These are phyloP conservation scores for Cinchona pubescens DNA, from an alignment of 257 asterid species.

Conservation along the genomic window DNA sequence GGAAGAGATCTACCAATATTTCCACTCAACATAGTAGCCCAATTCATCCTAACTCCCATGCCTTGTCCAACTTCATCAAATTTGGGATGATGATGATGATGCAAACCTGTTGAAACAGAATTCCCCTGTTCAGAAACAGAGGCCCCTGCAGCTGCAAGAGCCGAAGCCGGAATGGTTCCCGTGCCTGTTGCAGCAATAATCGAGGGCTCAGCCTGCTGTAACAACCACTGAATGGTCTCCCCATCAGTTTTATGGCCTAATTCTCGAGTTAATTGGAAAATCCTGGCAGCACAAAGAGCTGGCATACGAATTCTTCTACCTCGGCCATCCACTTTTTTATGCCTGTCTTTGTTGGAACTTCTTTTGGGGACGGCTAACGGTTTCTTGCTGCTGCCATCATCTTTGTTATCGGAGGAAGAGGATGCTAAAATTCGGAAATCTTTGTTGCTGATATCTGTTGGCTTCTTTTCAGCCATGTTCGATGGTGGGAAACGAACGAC, in stretches of 20 bases:
- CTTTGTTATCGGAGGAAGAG: constrained; percentile 16
- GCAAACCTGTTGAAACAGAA: constrained; percentile 31
- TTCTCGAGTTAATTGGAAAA: constrained; percentile 61
- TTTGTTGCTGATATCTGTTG: constrained; percentile 36
- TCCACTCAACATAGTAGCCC: constrained; percentile 27
- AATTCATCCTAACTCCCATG: constrained; percentile 30
- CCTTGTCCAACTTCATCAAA: constrained; percentile 31
- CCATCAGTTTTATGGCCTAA: constrained; percentile 73
- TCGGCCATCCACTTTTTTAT: constrained; percentile 69
- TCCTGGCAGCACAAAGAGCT: constrained; percentile 64
- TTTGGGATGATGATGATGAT: constrained; percentile 35
- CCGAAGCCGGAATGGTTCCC: constrained; percentile 74
- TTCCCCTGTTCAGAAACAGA: constrained; percentile 50
- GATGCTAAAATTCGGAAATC: constrained; percentile 20
- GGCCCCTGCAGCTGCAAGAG: constrained; percentile 40
- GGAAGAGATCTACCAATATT: constrained; percentile 35
- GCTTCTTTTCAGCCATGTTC: constrained; percentile 48
- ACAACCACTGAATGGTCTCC: constrained; percentile 69
- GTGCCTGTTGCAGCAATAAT: constrained; percentile 67
- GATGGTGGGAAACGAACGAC: constrained; percentile 30
- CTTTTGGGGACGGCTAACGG: constrained; percentile 46
- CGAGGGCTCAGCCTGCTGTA: constrained; percentile 70
- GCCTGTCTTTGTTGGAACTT: constrained; percentile 61
- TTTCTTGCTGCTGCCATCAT: constrained; percentile 31
- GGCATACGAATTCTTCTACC: constrained; percentile 71